These are phyloP conservation scores for Podospora pseudoanserina DNA, from an alignment of 495 filamentous ascomycete species.

Conservation along the genomic window DNA sequence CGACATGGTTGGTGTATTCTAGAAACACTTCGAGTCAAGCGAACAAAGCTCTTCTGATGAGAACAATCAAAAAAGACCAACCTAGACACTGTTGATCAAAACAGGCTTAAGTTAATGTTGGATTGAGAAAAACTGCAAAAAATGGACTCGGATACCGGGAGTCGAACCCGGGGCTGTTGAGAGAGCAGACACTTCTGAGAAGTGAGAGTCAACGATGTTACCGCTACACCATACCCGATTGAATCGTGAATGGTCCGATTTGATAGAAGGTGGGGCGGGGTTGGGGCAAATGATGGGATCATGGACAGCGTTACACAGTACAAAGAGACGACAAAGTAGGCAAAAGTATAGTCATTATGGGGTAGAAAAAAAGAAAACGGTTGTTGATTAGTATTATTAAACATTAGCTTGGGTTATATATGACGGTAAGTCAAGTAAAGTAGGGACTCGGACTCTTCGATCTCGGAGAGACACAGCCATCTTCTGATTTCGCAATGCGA, in stretches of 20 bases:
- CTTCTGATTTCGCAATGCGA: neutral
- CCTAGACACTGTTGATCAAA: no score
- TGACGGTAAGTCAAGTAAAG: neutral
- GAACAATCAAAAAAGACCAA: no score
- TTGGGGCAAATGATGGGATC: neutral
- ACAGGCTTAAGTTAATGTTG: no score
- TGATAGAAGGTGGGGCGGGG: neutral
- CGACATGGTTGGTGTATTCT: no score
- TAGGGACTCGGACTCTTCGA: neutral
- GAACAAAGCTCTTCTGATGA: no score
- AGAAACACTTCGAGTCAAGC: no score
- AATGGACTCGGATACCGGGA: constrained; percentile 8
- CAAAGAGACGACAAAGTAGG: neutral
- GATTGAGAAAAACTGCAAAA: neutral
- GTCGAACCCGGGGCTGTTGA: constrained; percentile 11
- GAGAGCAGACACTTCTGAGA: constrained; percentile 10
- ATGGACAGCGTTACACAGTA: neutral
- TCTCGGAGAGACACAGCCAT: neutral
- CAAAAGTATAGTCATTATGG: neutral
- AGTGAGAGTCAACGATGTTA: constrained; percentile 12
- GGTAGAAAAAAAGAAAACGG: neutral
- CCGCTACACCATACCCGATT: constrained; percentile 12
- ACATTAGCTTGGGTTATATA: neutral
- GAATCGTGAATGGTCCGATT: constrained; percentile 10
- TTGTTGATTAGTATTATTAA: neutral